Evolutionary conservation across 768 basidiomycete species (phyloP), one percentile per base, ranked within the genome.

Genomic region (Heimioporus sp.): DNA sequence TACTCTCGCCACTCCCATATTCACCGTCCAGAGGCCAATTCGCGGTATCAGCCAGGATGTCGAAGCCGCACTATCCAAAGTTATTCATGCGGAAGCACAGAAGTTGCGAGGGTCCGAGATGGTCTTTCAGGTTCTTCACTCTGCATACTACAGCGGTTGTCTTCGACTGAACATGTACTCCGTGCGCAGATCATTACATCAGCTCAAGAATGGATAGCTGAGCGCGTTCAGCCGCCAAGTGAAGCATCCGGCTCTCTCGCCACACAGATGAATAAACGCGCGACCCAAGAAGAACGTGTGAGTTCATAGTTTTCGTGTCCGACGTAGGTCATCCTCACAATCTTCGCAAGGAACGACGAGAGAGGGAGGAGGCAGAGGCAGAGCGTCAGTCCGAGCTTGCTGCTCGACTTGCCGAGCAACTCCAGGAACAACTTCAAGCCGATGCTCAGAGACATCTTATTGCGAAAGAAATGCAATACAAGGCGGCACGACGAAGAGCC

Each of bases 201-300:
- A 40, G 78, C 79, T 43, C 84, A 89, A 66, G 87, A 89, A 34
- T 91, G 87, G 89, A 72, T 91, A 43, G 69, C 72, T 15, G 70
- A 71, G 21, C 78, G 85, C 52, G 72, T 88, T 42, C 70, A 70
- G 19, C 84, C 83, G 1, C 76, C 79, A 2, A 72, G 74, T 8
- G 85, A 89, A 65, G 77, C 75, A 9, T 72, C 75, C 12, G 86
- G 85, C 15, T 92, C 91, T 0, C 76, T 93, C 5, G 90, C 90
- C 11, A 74, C 80, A 5, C 80, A 92, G 65, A 92, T 92, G 91
- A 85, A 75, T 42, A 80, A 77, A 55, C 80, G 91, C 30, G 88
- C 88, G 0, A 70, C 74, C 55, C 85, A 88, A 45, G 83, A 86
- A 65, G 84, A 90, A 60, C 74, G 73, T 59, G 89, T 86, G 46